Percentiles rank a stretch among this genome's conserved stretches.
These are phyloP conservation scores for Intubia oerlemansii DNA, from an alignment of 2,329 filamentous ascomycete species.

Conservation along the genomic window DNA sequence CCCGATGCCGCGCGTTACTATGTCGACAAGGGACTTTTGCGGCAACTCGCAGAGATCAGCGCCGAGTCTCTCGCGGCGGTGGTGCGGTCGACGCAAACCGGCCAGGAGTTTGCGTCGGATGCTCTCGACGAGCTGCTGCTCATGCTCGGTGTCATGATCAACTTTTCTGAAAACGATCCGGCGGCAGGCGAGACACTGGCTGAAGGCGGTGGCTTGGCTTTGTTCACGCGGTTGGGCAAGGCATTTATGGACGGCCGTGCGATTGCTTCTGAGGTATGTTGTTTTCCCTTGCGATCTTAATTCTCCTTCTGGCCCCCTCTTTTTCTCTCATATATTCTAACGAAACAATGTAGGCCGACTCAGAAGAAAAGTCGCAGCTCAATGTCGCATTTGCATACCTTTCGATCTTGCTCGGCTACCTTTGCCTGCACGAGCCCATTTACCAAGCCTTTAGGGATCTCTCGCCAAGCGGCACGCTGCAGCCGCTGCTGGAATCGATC, in stretches of 20 bases:
- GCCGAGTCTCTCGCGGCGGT: constrained; percentile 27
- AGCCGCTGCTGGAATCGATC: constrained; percentile 27
- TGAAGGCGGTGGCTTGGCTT: constrained; percentile 13
- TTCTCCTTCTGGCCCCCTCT: too few relatives aligned
- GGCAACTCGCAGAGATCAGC: constrained; percentile 25
- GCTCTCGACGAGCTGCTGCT: constrained; percentile 54
- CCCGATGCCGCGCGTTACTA: constrained; percentile 46
- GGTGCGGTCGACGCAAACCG: constrained; percentile 21
- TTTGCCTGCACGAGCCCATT: constrained; percentile 37
- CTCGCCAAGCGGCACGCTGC: constrained; percentile 21
- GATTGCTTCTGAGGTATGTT: constrained; percentile 48
- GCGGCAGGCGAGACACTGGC: constrained; percentile 29
- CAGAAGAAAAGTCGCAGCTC: constrained; percentile 51
- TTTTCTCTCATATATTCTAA: too few relatives aligned
- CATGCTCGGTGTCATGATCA: constrained; percentile 65
- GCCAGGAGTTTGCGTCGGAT: constrained; percentile 24
- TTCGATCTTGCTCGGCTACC: constrained; percentile 61
- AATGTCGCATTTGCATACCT: constrained; percentile 78
- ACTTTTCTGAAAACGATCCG: constrained; percentile 61
- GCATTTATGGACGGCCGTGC: constrained; percentile 49
- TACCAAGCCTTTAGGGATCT: constrained; percentile 20
- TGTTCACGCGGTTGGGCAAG: constrained; percentile 30
- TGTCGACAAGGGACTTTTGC: constrained; percentile 33
- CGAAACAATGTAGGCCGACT: too few relatives aligned
- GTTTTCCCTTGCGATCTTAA: too few relatives aligned